Percentiles rank a stretch among this genome's conserved stretches.
phyloP scores from a whole-genome alignment of 345 rosid genomes.

The Populus davidiana region DNA sequence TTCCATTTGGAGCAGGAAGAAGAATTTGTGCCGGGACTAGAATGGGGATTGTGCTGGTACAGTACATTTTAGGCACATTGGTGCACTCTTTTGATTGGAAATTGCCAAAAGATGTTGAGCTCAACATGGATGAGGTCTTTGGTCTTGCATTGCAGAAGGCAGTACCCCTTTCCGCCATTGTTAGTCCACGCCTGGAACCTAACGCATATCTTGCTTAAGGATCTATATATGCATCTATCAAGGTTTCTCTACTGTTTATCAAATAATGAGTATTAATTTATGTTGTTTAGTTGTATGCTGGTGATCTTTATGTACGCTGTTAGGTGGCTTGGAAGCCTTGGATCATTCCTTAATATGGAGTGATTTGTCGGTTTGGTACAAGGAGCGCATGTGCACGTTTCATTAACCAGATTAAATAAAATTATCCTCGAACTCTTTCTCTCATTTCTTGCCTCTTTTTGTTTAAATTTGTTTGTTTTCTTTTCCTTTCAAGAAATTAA shows the following conservation, averaged over 20 bases:
- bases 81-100: slow-evolving; percentile 60
- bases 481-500: no score
- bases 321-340: no score
- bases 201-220: slow-evolving; percentile 28
- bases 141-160: slow-evolving; percentile 59
- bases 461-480: no score
- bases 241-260: not conserved
- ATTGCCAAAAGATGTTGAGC: slow-evolving; percentile 26
- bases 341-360: not conserved
- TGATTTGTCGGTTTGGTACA: no score
- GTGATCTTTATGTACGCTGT: not conserved
- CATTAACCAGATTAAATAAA: no score
- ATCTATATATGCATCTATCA: no score
- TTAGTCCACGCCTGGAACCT: slow-evolving; percentile 40
- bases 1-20: slow-evolving; percentile 55
- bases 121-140: slow-evolving; percentile 56
- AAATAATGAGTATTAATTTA: not conserved
- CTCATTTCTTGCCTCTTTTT: no score
- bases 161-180: slow-evolving; percentile 47
- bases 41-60: slow-evolving; percentile 50
- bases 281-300: not conserved
- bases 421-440: no score
- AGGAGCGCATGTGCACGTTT: not conserved
- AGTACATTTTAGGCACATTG: slow-evolving; percentile 48
- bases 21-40: slow-evolving; percentile 58